Conservation (phyloP, 2,329 filamentous ascomycete species). For the Epichloe baconii region DNA sequence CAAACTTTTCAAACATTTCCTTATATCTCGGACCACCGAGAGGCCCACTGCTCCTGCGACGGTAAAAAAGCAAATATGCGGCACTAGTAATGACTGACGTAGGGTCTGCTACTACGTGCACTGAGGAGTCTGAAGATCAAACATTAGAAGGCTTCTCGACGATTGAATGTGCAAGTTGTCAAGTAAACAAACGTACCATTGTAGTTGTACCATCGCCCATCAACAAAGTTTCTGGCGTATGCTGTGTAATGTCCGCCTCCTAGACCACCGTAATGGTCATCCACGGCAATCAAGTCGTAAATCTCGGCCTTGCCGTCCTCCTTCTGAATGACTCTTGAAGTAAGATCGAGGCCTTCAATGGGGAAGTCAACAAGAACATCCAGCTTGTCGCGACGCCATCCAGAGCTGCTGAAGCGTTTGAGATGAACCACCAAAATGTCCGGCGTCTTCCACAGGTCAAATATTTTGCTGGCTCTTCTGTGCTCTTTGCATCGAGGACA, state of each 20-base stretch:
- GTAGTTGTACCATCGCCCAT: conserved; percentile 87
- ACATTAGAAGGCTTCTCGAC: background rate
- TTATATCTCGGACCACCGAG: conserved; percentile 69
- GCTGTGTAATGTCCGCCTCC: conserved; percentile 96
- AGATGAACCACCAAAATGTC: conserved; percentile 92
- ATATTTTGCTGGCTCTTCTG: conserved; percentile 84
- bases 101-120: conserved; percentile 47
- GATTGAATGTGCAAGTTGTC: background rate
- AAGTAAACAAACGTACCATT: conserved; percentile 53
- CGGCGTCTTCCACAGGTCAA: conserved; percentile 92
- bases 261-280: conserved; percentile 88
- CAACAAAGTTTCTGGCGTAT: conserved; percentile 82
- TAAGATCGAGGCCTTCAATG: conserved; percentile 73
- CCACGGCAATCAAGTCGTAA: conserved; percentile 90
- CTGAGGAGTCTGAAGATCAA: conserved; percentile 52
- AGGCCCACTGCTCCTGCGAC: conserved; percentile 62
- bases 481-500: conserved; percentile 93
- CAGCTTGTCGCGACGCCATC: conserved; percentile 76
- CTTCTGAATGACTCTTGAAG: conserved; percentile 61
- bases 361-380: conserved; percentile 88
- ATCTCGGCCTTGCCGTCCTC: conserved; percentile 71
- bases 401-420: conserved; percentile 83
- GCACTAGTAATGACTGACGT: conserved; percentile 55
- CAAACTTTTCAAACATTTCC: conserved; percentile 53
- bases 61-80: conserved; percentile 93